Evolutionary conservation across 2,329 filamentous ascomycete species (phyloP).

Genomic region (Westerdykella ornata): DNA sequence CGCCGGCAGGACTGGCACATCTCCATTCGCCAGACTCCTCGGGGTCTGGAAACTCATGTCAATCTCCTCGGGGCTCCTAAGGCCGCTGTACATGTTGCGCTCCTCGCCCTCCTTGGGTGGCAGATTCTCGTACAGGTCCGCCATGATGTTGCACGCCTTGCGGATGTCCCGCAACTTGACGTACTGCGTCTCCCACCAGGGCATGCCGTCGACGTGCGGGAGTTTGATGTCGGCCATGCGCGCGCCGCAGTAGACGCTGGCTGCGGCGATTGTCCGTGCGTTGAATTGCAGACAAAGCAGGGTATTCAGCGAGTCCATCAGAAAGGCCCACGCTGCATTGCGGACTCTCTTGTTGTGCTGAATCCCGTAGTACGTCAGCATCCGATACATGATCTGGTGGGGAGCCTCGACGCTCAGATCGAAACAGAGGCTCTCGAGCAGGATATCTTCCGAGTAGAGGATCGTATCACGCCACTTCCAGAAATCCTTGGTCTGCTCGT

Average conservation of each 20-base stretch:
- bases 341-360: slow-evolving; percentile 75
- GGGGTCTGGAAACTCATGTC: slow-evolving; percentile 32
- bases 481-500: slow-evolving; percentile 96
- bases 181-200: slow-evolving; percentile 81
- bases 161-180: slow-evolving; percentile 65
- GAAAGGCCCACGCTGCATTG: slow-evolving; percentile 86
- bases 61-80: slow-evolving; percentile 34
- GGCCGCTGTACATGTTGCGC: slow-evolving; percentile 42
- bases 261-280: slow-evolving; percentile 73
- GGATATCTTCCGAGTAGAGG: slow-evolving; percentile 81
- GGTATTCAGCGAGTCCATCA: slow-evolving; percentile 84
- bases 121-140: slow-evolving; percentile 45
- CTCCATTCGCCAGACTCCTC: slow-evolving; percentile 18
- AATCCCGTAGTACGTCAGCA: slow-evolving; percentile 65
- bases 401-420: slow-evolving; percentile 87
- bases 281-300: slow-evolving; percentile 75
- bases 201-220: slow-evolving; percentile 61
- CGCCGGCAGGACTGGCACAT: too few relatives aligned
- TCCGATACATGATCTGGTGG: slow-evolving; percentile 75
- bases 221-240: slow-evolving; percentile 68
- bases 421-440: slow-evolving; percentile 88
- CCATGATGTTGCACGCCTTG: slow-evolving; percentile 69
- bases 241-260: slow-evolving; percentile 79
- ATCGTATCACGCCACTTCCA: slow-evolving; percentile 98
- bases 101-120: slow-evolving; percentile 37